Conservation (phyloP, 164 flowering plant species). For the Kalanchoe fedtschenkoi region DNA sequence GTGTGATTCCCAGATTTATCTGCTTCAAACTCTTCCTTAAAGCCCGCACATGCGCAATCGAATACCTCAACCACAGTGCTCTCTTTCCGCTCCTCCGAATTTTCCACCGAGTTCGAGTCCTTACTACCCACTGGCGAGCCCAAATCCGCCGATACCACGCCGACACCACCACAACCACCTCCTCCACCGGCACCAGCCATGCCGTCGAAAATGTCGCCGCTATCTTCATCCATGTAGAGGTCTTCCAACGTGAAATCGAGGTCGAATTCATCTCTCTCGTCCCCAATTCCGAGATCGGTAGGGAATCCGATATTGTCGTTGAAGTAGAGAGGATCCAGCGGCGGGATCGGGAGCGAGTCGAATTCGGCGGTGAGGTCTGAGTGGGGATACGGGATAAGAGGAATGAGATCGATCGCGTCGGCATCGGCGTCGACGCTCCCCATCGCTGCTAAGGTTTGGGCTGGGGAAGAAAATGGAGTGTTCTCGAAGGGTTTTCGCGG, state of each 20-base stretch:
- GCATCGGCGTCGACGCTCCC: neutral
- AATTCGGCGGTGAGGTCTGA: neutral
- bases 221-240: neutral
- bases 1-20: neutral
- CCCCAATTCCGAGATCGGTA: neutral
- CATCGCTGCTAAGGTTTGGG: neutral
- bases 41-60: too few species aligned
- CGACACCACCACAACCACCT: too few species aligned
- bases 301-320: neutral
- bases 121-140: neutral
- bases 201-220: neutral
- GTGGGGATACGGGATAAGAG: neutral
- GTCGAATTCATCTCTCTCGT: neutral
- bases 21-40: neutral
- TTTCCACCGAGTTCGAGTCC: neutral
- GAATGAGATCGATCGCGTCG: neutral
- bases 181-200: neutral
- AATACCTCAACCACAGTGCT: neutral
- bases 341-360: slow-evolving; percentile 2
- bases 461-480: neutral
- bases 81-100: slow-evolving; percentile 1
- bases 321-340: slow-evolving; percentile 1
- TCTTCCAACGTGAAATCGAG: slow-evolving; percentile 1
- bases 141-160: too few species aligned
- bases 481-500: neutral